These are phyloP conservation scores for Mycogone perniciosa DNA, from an alignment of 2,329 filamentous ascomycete genomes.

Conservation along the genomic window DNA sequence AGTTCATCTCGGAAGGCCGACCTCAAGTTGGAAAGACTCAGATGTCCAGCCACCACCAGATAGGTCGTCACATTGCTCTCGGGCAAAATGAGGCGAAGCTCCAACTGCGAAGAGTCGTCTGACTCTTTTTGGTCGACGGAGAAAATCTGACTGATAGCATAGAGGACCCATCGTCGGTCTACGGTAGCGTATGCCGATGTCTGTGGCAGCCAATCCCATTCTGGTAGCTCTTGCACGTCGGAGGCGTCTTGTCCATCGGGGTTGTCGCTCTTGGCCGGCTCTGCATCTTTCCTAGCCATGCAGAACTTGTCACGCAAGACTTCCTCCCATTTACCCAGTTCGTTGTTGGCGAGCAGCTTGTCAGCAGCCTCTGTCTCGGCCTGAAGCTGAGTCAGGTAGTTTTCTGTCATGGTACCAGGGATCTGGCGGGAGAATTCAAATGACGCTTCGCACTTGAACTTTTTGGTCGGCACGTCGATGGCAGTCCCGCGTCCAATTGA, in stretches of 20 bases:
- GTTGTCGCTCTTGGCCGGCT: constrained; percentile 16
- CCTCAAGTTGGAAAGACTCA: constrained; percentile 53
- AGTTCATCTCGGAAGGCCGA: constrained; percentile 49
- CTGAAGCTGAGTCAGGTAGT: constrained; percentile 41
- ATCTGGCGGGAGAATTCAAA: constrained; percentile 31
- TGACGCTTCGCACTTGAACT: constrained; percentile 24
- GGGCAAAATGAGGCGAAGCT: constrained; percentile 35
- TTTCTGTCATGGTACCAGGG: constrained; percentile 45
- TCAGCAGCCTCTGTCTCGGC: constrained; percentile 43
- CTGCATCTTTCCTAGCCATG: constrained; percentile 26
- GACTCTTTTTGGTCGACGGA: constrained; percentile 42
- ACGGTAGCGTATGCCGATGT: constrained; percentile 44
- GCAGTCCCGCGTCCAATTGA: constrained; percentile 61
- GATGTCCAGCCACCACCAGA: constrained; percentile 53
- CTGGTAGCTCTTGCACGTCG: constrained; percentile 27
- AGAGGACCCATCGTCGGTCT: constrained; percentile 60
- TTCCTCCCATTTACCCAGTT: constrained; percentile 44
- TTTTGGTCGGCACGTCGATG: constrained; percentile 31
- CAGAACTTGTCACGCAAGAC: constrained; percentile 44
- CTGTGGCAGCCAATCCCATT: constrained; percentile 46
- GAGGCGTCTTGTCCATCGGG: constrained; percentile 13
- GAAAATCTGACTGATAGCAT: constrained; percentile 56
- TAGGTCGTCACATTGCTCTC: constrained; percentile 52
- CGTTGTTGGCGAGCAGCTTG: constrained; percentile 37
- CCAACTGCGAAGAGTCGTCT: constrained; percentile 27